Percentiles rank a stretch among this genome's conserved stretches.
Evolutionary conservation across 2,329 filamentous ascomycete species (phyloP).

Genomic region (Chaetoscypha palmicola): DNA sequence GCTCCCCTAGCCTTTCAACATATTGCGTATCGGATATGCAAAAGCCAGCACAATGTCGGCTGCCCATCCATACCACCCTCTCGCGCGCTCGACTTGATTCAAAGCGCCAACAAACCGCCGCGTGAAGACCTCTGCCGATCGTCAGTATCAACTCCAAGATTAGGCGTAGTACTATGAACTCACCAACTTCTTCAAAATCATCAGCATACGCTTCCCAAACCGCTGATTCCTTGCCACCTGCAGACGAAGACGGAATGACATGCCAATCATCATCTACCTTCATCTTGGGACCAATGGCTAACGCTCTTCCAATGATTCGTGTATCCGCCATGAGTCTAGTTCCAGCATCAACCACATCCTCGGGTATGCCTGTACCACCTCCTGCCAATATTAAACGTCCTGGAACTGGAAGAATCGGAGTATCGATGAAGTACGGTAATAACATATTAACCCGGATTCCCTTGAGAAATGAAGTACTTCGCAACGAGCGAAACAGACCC

Average conservation of each 20-base stretch:
- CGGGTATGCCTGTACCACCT: conserved; percentile 41
- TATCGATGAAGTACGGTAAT: conserved; percentile 61
- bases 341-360: conserved; percentile 57
- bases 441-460: conserved; percentile 58
- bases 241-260: conserved; percentile 12
- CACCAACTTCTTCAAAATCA: conserved; percentile 44
- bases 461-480: conserved; percentile 40
- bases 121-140: conserved; percentile 46
- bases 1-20: too few relatives aligned
- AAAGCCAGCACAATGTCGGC: conserved; percentile 21
- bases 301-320: conserved; percentile 46
- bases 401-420: conserved; percentile 44
- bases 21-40: conserved; percentile 17
- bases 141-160: too few relatives aligned
- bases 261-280: conserved; percentile 36
- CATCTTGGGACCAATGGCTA: conserved; percentile 52
- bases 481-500: conserved; percentile 55
- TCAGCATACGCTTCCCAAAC: conserved; percentile 56
- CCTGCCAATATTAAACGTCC: conserved; percentile 51
- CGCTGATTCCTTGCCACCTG: conserved; percentile 34
- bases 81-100: conserved; percentile 41
- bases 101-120: conserved; percentile 46
- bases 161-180: too few relatives aligned
- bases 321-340: conserved; percentile 55
- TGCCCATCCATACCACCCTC: conserved; percentile 46